Base-by-base conservation (phyloP, 345 rosid genomes). In the Hypericum perforatum region DNA sequence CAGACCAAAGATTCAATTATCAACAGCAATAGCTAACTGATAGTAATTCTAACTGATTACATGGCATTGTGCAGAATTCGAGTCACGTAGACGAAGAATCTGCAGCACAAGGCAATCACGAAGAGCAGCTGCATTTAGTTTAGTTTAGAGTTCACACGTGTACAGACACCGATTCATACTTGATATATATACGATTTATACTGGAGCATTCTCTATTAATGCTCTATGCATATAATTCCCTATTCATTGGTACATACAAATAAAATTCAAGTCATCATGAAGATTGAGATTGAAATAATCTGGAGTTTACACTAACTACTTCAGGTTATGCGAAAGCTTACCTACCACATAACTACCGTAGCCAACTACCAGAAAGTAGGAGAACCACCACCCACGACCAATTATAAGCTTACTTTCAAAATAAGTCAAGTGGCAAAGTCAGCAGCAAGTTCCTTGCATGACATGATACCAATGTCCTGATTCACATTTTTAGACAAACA, bases 121-220 rank as follows among this genome's bases (percentile, higher is more conserved):
- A 46, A 14, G 50, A 46, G 50, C 50, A 46, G 50, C 50, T 46
- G 50, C 50, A 46, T 32, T 46, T 46, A 7, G 50, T 46, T 13
- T 46, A 46, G 50, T 3, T n/a, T 46, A 22, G 32, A 22, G 32
- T 22, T 22, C 32, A 22, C 2, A 22, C 32, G 4, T 22, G 32
- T 22, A 22, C 32, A 22, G 32, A 22, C 32, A 22, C 32, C 32
- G 32, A 22, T 22, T 22, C 32, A 22, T 22, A n/a, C n/a, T n/a
- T n/a, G n/a, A n/a, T n/a, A n/a, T n/a, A n/a, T n/a, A n/a, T n/a
- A n/a, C n/a, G n/a, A n/a, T n/a, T n/a, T n/a, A n/a, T n/a, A n/a
- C n/a, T 22, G 32, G 32, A 22, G 32, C 32, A 22, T 22, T 22
- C 32, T 22, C 32, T 22, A 22, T 22, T 4, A 22, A 22, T 22